Percentiles rank a stretch among this genome's conserved stretches.
Evolutionary conservation across 306 rosid species (phyloP).

Genomic region (Gynostemma pentaphyllum): DNA sequence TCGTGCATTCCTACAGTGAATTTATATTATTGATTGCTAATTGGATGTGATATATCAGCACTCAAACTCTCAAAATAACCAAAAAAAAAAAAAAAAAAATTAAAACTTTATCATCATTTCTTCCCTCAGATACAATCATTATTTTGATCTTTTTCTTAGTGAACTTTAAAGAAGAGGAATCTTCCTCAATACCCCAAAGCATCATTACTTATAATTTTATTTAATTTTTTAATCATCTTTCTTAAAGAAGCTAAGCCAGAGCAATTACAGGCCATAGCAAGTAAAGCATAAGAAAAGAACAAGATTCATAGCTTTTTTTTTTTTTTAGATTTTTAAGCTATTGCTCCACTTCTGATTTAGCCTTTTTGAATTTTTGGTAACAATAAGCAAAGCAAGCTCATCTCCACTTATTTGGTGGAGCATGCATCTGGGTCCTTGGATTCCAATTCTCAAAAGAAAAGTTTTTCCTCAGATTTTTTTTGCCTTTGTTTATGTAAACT

Average conservation of each 20-base stretch:
- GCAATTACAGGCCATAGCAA: conserved; percentile 8
- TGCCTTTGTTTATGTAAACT: neutral
- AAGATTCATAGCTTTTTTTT: conserved; percentile 9
- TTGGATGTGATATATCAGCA: conserved; percentile 7
- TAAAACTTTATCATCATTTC: neutral
- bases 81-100: neutral
- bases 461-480: neutral
- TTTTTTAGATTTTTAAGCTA: conserved; percentile 1
- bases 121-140: neutral
- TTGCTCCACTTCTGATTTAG: neutral
- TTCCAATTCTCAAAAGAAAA: neutral
- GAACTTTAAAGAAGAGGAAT: conserved; percentile 3
- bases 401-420: conserved; percentile 2
- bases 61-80: neutral
- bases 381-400: neutral
- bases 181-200: conserved; percentile 7
- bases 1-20: conserved; percentile 3
- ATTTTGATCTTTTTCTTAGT: neutral
- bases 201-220: neutral
- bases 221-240: neutral
- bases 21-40: neutral
- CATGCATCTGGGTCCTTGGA: neutral
- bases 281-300: conserved; percentile 9
- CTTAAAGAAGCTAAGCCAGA: conserved; percentile 9
- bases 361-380: neutral